Evolutionary conservation across 495 filamentous ascomycete genomes (phyloP), one percentile per base, ranked within the genome.

Genomic region (Penicillium arizonense): DNA sequence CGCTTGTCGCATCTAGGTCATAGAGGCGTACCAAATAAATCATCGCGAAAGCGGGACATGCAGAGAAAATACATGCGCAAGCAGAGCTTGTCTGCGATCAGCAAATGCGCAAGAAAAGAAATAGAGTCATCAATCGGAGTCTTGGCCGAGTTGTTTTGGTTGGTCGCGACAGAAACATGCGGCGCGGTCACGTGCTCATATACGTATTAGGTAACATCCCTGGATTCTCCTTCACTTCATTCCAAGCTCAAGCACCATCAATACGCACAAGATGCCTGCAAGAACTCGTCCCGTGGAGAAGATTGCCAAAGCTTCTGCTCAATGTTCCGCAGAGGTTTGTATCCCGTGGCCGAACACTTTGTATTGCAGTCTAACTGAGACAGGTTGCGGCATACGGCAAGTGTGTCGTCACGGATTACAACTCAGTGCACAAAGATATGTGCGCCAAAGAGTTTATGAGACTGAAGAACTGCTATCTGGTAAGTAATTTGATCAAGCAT

Each of bases 321-420:
- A 90, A 68, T 99, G 94, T 75, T 83, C 89, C 11, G 67, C 77
- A 18, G 88, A 97, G 81, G 94, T 96, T 69, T 24, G 70, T 44
- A 37, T 30, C 47, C 40, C 49, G 18, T 28, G 34, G 44, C 35
- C 56, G 2, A 43, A 33, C 14, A 9, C 11, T 39, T 39, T 12
- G 23, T 21, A 44, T 46, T 60, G 33, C 42, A 14, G 10, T 65
- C 48, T 43, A n/a, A 50, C 33, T 44, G n/a, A 8, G 52, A 44
- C 59, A 97, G 93, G 85, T 88, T 44, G 78, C 90, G 7, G 79
- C 81, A 13, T 99, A 97, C 62, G 94, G 94, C 45, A 91, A 91
- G 78, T 99, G 94, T 67, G 83, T 99, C 51, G 77, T 94, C 32
- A 82, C 82, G 8, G 93, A 99, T 65, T 97, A 95, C 71, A 92